Evolutionary conservation across 106 monocot species (phyloP).

Genomic region (Dendrobium chrysotoxum): DNA sequence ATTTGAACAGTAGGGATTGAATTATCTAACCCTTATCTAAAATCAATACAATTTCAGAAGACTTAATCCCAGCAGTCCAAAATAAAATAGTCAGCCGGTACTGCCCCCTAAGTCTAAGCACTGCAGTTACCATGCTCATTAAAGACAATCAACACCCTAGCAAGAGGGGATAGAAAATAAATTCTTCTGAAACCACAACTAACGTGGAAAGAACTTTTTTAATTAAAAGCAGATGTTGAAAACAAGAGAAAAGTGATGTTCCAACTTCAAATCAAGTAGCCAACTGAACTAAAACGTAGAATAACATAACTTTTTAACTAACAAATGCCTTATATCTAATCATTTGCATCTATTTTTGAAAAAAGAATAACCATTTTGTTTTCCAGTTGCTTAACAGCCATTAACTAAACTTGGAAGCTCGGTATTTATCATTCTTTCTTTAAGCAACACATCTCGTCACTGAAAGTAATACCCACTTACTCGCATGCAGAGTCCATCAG

Average conservation of each 20-base stretch:
- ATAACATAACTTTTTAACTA: not conserved
- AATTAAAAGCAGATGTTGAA: not conserved
- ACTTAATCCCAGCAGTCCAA: too few relatives aligned
- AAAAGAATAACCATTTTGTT: not conserved
- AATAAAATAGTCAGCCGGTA: too few relatives aligned
- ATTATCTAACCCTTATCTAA: too few relatives aligned
- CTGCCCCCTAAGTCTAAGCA: too few relatives aligned
- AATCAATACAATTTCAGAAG: too few relatives aligned
- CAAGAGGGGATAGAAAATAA: not conserved
- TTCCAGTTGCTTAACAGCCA: not conserved
- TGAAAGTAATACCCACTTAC: not conserved
- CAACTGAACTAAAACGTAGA: not conserved
- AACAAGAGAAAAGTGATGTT: not conserved
- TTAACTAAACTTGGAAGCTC: not conserved
- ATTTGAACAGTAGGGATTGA: too few relatives aligned
- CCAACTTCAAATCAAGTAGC: not conserved
- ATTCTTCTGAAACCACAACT: too few relatives aligned
- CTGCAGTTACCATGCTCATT: too few relatives aligned
- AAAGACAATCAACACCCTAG: not conserved
- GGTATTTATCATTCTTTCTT: not conserved
- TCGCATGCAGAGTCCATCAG: not conserved
- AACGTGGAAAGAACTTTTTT: too few relatives aligned
- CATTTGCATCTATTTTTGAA: not conserved
- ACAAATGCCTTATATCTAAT: not conserved
- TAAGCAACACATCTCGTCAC: not conserved